Conservation (phyloP, 2,329 filamentous ascomycete genomes). For the Botrytis galanthina region DNA sequence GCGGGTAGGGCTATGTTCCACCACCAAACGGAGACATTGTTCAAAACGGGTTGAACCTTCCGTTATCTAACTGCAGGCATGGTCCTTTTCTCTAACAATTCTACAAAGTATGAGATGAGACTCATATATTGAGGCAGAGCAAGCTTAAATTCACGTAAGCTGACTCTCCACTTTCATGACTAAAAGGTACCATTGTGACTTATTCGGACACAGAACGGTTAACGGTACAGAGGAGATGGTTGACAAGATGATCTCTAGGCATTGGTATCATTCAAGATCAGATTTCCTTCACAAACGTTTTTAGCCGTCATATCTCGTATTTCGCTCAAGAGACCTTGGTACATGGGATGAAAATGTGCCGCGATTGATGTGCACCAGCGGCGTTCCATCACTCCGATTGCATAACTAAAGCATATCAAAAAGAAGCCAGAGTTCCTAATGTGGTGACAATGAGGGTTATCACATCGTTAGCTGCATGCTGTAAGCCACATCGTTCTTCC, state of each 20-base stretch:
- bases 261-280: not conserved
- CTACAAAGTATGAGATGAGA: not conserved
- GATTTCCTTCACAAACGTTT: not conserved
- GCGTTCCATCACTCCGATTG: not conserved
- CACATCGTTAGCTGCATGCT: constrained; percentile 14
- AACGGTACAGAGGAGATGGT: not conserved
- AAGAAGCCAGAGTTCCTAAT: not conserved
- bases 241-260: not conserved
- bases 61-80: not conserved
- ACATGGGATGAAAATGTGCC: constrained; percentile 12
- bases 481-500: not conserved
- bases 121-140: not conserved
- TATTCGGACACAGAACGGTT: not conserved
- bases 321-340: not conserved
- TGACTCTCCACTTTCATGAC: constrained; percentile 10
- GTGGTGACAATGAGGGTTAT: constrained; percentile 7
- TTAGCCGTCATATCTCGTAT: not conserved
- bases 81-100: not conserved
- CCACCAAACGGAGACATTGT: not conserved
- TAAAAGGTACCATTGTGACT: not conserved
- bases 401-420: not conserved
- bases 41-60: not conserved
- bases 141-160: constrained; percentile 5
- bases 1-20: constrained; percentile 14
- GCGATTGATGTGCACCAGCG: constrained; percentile 4